A percentile compares a stretch with the other conserved stretches of the same genome.
phyloP scores from a whole-genome alignment of 108 stramenopile species.

The Pseudonitzschia multiseries region DNA sequence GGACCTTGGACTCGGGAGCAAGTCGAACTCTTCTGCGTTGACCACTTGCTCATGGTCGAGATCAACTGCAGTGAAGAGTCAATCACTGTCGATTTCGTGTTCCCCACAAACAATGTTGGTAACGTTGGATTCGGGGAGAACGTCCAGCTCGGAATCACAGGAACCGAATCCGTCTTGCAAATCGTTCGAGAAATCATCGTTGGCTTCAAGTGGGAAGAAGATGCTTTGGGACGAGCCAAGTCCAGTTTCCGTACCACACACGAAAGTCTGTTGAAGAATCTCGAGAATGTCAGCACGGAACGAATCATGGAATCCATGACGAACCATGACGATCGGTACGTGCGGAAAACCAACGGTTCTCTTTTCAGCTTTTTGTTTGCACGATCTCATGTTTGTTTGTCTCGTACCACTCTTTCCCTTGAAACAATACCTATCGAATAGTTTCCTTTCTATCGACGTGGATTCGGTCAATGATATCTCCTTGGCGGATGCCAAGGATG shows the following conservation, averaged over 20 bases:
- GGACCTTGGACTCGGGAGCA: conserved; percentile 93
- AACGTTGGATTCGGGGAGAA: conserved; percentile 84
- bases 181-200: conserved; percentile 90
- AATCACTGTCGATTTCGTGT: conserved; percentile 89
- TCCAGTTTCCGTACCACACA: conserved; percentile 85
- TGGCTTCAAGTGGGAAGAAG: conserved; percentile 95
- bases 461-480: conserved; percentile 82
- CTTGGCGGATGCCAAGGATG: conserved; percentile 83
- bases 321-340: conserved; percentile 63
- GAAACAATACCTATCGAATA: conserved; percentile 2
- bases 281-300: conserved; percentile 84
- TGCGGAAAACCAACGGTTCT: background rate
- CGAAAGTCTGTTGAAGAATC: conserved; percentile 84
- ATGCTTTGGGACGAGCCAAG: conserved; percentile 93
- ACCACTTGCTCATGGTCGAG: conserved; percentile 97
- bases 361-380: background rate
- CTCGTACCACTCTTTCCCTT: background rate
- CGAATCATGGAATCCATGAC: conserved; percentile 82
- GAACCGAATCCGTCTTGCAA: conserved; percentile 93
- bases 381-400: background rate
- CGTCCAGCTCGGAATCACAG: conserved; percentile 84
- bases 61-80: conserved; percentile 95
- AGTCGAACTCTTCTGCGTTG: conserved; percentile 97
- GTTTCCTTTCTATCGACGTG: conserved; percentile 88
- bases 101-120: conserved; percentile 93